Evolutionary conservation across 345 rosid genomes (phyloP).

Genomic region (Hevea brasiliensis): DNA sequence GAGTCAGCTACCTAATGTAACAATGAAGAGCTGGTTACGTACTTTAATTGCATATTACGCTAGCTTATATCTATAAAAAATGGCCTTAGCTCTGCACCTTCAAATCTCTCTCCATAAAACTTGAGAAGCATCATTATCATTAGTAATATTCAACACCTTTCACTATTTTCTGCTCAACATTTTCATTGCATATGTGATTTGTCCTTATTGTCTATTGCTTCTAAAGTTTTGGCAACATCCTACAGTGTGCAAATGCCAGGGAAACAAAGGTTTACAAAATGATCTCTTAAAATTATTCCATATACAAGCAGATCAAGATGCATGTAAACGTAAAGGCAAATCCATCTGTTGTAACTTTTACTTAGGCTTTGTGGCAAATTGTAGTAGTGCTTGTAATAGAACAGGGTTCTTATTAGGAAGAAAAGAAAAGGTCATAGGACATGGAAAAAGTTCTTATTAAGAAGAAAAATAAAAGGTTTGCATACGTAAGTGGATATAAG

Average conservation of each 20-base stretch:
- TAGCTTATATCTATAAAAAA: not conserved
- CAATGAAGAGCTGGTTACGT: not conserved
- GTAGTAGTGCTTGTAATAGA: not conserved
- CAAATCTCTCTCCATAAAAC: not conserved
- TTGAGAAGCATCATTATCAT: not conserved
- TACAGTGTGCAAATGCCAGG: not conserved
- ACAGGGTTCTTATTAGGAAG: not conserved
- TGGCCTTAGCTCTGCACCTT: not conserved
- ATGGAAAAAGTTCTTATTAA: not conserved
- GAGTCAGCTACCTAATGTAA: conserved; percentile 83
- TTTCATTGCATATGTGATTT: not conserved
- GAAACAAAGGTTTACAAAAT: not conserved
- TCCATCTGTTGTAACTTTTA: not conserved
- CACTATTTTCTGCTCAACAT: not conserved
- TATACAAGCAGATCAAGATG: not conserved
- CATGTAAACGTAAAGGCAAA: not conserved
- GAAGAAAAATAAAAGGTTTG: not conserved
- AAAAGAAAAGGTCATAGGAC: not conserved
- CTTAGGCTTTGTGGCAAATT: not conserved
- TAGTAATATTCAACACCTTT: not conserved
- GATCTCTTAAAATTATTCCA: not conserved
- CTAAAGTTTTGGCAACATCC: not conserved
- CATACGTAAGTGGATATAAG: not conserved
- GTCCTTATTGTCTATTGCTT: not conserved
- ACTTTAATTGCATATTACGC: not conserved